Evolutionary conservation across 2,329 filamentous ascomycete species (phyloP).

Genomic region (Lecanicillium sp.): DNA sequence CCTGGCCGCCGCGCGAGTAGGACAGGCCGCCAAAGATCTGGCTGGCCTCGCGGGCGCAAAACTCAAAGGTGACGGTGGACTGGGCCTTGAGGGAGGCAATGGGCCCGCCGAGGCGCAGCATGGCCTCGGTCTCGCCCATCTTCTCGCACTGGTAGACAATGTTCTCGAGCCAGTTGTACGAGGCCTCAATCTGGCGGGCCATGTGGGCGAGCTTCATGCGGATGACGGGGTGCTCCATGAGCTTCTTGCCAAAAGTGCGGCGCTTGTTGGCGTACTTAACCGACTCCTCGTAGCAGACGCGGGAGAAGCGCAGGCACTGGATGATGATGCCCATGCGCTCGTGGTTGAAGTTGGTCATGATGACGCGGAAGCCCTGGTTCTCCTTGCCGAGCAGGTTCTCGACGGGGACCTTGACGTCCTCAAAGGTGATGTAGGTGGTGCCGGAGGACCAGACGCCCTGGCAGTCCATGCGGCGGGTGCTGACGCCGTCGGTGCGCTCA

Average conservation of each 20-base stretch:
- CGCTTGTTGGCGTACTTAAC: conserved; percentile 98
- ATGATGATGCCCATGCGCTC: conserved; percentile 98
- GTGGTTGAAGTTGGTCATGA: conserved; percentile 99
- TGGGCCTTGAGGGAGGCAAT: conserved; percentile 94
- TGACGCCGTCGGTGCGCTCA: conserved; percentile 82
- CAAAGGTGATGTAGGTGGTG: conserved; percentile 95
- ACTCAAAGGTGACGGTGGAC: conserved; percentile 89
- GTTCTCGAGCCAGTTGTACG: conserved; percentile 95
- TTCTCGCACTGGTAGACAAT: conserved; percentile 86
- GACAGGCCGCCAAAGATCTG: conserved; percentile 96
- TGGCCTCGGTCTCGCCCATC: conserved; percentile 92
- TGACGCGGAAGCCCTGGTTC: conserved; percentile 96
- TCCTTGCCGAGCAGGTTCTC: conserved; percentile 97
- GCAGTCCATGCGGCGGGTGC: conserved; percentile 94
- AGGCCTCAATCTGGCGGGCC: conserved; percentile 94
- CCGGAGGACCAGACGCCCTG: conserved; percentile 94
- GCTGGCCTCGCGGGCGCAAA: conserved; percentile 90
- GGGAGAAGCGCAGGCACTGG: conserved; percentile 89
- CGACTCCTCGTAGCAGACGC: conserved; percentile 94
- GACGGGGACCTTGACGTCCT: conserved; percentile 99
- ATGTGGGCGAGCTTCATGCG: conserved; percentile 97
- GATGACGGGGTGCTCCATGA: conserved; percentile 95
- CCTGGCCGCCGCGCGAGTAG: conserved; percentile 89
- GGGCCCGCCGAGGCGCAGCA: conserved; percentile 89
- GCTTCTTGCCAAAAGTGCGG: conserved; percentile 89